Evolutionary conservation across 1,284 basidiomycete species (phyloP), one percentile per base, ranked within the genome.

Genomic region (Tilletia caries): DNA sequence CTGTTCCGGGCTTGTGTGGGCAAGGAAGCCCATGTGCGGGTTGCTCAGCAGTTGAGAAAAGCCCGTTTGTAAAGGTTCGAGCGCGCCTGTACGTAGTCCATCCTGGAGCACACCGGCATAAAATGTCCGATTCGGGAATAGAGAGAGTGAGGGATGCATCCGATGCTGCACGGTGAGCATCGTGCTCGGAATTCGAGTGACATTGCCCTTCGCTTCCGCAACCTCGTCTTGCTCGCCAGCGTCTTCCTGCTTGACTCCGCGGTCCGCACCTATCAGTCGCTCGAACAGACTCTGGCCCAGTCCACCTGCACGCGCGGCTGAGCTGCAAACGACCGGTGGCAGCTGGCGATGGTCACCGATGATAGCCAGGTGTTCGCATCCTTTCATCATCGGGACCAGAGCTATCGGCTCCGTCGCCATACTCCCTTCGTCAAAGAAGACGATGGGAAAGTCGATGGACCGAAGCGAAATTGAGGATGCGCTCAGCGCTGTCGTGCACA

Each of bases 321-420:
- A 29, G 58, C 80, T 76, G 25, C 88, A 87, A 71, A 95, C 92
- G 67, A 96, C 89, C 0, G 95, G 93, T 25, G 94, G 92, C n/a
- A 96, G 86, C 82, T 97, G 95, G 82, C 95, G 95, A 84, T 97
- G 95, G 85, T 97, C 95, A 34, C 94, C 95, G 73, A 97, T 95
- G 67, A 97, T 88, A 2, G 91, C 89, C 37, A 93, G 86, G 76
- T 97, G 94, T 64, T 87, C 87, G 27, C 91, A 91, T 5, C 81
- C 81, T 65, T 80, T 81, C 75, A 82, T 79, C 23, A 83, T 89
- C 90, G 77, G 68, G 67, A 71, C 73, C 64, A 80, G 70, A 67
- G 73, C 79, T 64, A 78, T 67, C 0, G 93, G 92, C 84, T 97
- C 94, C 1, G 93, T 95, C 13, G 92, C 93, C 92, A 95, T 96